phyloP scores from a whole-genome alignment of 192 early-diverging fungal species.

The Coemansia pectinata region DNA sequence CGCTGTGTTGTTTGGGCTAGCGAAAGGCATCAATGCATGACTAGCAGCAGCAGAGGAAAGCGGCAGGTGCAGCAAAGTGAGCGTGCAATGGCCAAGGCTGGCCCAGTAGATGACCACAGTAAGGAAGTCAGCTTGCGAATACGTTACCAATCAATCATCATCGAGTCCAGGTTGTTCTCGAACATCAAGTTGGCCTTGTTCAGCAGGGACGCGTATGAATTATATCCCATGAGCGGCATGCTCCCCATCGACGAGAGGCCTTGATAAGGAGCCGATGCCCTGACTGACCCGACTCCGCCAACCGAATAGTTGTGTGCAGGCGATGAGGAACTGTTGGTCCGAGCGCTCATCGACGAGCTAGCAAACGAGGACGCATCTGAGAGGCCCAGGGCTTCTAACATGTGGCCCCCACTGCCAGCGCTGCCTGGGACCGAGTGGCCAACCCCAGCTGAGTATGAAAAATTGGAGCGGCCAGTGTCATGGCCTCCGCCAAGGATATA shows the following conservation, averaged over 20 bases:
- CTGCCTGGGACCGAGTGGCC: background rate
- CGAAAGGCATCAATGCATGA: background rate
- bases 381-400: background rate
- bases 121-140: constrained; percentile 3
- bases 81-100: background rate
- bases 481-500: constrained; percentile 33
- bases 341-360: constrained; percentile 2
- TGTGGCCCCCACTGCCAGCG: background rate
- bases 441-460: background rate
- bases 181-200: constrained; percentile 75
- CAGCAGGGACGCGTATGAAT: constrained; percentile 64
- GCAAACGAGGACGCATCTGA: background rate
- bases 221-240: constrained; percentile 38
- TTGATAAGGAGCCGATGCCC: constrained; percentile 21
- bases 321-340: constrained; percentile 7
- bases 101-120: background rate
- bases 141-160: constrained; percentile 65
- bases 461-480: constrained; percentile 7
- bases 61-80: background rate
- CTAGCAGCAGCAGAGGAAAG: background rate
- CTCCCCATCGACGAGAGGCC: constrained; percentile 17
- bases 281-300: background rate
- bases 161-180: constrained; percentile 66
- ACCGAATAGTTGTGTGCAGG: background rate
- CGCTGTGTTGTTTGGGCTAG: background rate